phyloP scores from a whole-genome alignment of 148 eudicot species.

The Linanthus parryae region DNA sequence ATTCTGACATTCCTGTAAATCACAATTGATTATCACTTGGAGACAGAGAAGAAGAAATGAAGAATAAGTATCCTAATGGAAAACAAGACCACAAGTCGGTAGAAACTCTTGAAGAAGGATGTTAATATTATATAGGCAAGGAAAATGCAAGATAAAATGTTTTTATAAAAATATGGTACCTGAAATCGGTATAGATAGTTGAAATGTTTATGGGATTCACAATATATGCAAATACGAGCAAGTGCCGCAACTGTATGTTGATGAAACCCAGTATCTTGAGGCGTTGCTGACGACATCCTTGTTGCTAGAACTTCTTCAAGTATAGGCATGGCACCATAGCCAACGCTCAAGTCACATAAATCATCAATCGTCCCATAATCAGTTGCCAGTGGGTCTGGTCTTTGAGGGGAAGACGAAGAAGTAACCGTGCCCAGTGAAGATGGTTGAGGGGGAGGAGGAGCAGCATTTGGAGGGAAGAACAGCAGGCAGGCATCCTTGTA shows the following conservation, averaged over 20 bases:
- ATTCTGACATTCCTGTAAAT: too few species aligned
- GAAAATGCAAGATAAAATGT: too few species aligned
- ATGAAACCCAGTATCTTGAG: conserved; percentile 38
- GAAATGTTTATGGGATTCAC: conserved; percentile 86
- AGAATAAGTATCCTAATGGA: too few species aligned
- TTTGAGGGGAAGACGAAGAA: conserved; percentile 84
- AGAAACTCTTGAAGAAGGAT: too few species aligned
- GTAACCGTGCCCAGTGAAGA: conserved; percentile 48
- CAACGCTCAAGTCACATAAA: conserved; percentile 73
- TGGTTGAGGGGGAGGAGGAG: conserved; percentile 75
- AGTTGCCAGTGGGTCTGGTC: conserved; percentile 72
- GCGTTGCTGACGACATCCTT: conserved; percentile 39
- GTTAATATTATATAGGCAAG: too few species aligned
- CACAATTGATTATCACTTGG: too few species aligned
- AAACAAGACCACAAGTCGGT: too few species aligned
- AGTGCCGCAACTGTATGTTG: conserved; percentile 73
- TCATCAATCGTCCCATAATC: conserved; percentile 92
- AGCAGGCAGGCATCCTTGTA: conserved; percentile 76
- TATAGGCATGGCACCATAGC: conserved; percentile 80
- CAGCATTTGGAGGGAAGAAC: conserved; percentile 72
- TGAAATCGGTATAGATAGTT: conserved; percentile 83
- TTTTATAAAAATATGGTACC: conserved; percentile 58
- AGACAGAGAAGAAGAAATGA: too few species aligned
- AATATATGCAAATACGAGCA: conserved; percentile 76
- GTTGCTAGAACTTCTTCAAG: conserved; percentile 78